phyloP scores from a whole-genome alignment of 306 rosid species.

The Prunus salicina region DNA sequence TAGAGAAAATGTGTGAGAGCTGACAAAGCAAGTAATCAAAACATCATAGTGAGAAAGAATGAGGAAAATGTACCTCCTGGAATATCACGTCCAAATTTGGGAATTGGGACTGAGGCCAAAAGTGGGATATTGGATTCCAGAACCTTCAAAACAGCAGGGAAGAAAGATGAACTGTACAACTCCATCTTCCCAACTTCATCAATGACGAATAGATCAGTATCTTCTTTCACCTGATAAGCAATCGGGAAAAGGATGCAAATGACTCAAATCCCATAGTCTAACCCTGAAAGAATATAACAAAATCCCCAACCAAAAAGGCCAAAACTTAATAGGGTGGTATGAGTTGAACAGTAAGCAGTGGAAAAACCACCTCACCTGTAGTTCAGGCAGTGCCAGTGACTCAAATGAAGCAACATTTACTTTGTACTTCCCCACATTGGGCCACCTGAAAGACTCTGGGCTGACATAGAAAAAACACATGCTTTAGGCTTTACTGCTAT shows the following conservation, averaged over 20 bases:
- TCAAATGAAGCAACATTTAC: constrained; percentile 77
- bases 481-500: not conserved
- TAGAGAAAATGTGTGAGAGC: not conserved
- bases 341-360: not conserved
- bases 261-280: not conserved
- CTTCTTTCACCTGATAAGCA: constrained; percentile 59
- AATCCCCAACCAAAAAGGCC: not conserved
- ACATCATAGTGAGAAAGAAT: not conserved
- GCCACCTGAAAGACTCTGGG: constrained; percentile 66
- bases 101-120: constrained; percentile 83
- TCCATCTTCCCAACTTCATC: constrained; percentile 96
- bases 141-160: constrained; percentile 71
- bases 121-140: constrained; percentile 69
- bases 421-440: constrained; percentile 74
- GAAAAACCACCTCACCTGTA: constrained; percentile 47
- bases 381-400: constrained; percentile 71
- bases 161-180: constrained; percentile 73
- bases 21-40: not conserved
- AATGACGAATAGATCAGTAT: constrained; percentile 67
- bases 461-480: constrained; percentile 37
- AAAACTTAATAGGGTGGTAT: not conserved
- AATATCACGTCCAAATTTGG: constrained; percentile 69
- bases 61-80: constrained; percentile 51
- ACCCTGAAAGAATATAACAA: not conserved
- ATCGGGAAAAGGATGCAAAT: not conserved